These are phyloP conservation scores for Carpinus fangiana DNA, from an alignment of 306 rosid species.

Conservation along the genomic window DNA sequence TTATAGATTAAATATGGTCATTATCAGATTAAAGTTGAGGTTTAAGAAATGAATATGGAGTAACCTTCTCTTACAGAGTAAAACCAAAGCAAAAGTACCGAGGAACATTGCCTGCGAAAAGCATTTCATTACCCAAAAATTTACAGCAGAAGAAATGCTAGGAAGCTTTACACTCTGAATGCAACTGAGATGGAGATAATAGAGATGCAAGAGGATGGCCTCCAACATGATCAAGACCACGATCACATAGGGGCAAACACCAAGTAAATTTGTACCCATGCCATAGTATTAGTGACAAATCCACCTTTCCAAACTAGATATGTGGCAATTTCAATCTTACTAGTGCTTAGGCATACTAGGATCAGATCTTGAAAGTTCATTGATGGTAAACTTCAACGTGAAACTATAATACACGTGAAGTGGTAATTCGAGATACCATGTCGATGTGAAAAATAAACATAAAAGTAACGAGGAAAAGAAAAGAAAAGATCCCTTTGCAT, in stretches of 20 bases:
- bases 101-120: background rate
- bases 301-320: background rate
- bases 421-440: background rate
- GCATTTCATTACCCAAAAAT: background rate
- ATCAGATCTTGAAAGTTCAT: conserved; percentile 1
- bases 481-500: background rate
- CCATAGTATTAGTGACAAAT: background rate
- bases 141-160: background rate
- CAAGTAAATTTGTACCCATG: background rate
- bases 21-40: background rate
- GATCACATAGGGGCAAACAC: background rate
- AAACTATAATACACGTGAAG: background rate
- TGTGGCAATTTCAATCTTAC: background rate
- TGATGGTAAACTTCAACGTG: background rate
- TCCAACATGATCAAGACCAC: background rate
- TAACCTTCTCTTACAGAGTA: background rate
- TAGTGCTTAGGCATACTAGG: background rate
- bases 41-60: background rate
- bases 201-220: background rate
- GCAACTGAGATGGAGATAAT: background rate
- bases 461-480: background rate
- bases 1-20: background rate
- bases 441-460: background rate
- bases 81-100: background rate
- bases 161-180: background rate